phyloP scores from a whole-genome alignment of 192 early-diverging fungal species.

The Gonapodya sp. region DNA sequence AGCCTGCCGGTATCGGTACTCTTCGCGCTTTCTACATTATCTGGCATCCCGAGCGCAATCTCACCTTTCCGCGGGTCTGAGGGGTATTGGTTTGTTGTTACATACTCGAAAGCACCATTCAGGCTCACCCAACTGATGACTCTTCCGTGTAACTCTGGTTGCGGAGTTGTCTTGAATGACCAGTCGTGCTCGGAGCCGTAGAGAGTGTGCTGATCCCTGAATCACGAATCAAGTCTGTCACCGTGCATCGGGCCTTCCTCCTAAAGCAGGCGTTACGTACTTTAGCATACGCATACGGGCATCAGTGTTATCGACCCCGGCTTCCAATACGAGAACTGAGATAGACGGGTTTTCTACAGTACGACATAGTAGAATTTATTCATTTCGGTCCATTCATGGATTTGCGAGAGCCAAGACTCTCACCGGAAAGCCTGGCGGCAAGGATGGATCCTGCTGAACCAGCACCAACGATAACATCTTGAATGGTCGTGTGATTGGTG shows the following conservation, averaged over 20 bases:
- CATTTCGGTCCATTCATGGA: too few species aligned
- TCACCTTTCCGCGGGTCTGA: neutral
- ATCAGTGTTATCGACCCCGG: conserved; percentile 17
- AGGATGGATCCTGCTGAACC: neutral
- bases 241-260: too few species aligned
- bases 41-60: too few species aligned
- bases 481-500: neutral
- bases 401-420: neutral
- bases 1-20: neutral
- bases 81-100: neutral
- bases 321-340: conserved; percentile 29
- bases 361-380: too few species aligned
- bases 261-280: neutral
- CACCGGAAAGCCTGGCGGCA: neutral
- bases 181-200: conserved; percentile 8
- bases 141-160: neutral
- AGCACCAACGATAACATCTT: neutral
- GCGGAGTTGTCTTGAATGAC: conserved; percentile 3
- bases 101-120: neutral
- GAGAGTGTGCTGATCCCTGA: neutral
- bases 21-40: too few species aligned
- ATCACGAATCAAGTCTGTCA: neutral
- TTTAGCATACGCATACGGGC: neutral
- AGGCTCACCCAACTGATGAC: neutral
- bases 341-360: conserved; percentile 24